Base-by-base conservation (phyloP, 305 asterid genomes). In the Solanum chacoense region DNA sequence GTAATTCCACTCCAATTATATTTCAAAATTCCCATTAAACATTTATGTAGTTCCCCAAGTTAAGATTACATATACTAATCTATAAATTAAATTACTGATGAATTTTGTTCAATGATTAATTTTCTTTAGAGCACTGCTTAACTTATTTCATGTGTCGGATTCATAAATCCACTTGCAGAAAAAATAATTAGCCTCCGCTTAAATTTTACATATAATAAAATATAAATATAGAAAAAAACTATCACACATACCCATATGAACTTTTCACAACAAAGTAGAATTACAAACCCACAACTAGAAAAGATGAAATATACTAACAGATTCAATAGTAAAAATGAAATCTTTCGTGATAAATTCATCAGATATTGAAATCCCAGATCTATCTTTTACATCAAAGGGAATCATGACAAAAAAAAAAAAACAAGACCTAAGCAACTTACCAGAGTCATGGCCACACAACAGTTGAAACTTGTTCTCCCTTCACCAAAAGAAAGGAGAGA, bases 401-500 rank as follows among this genome's bases (percentile, higher is more conserved):
- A 50, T 50, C 63, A 50, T 16, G 63, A 50, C 65, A 6, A 13
- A 84, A 16, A 69, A 84, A 16, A 69, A 28, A 26, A 87, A 24
- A 35, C 6, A 3, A 77, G 55, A 83, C 16, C 65, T 8, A 55
- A 78, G n/a, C 13, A 50, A 93, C 96, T 90, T 87, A 96, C 98
- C 95, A 95, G 94, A 92, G 95, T 91, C 98, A 96, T 96, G 93
- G 93, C 88, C 92, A 80, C 91, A 83, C 88, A 29, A 88, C 85
- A 29, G 85, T 73, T 90, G 91, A 89, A 83, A 85, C 37, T n/a
- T 32, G 83, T 88, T 36, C 90, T 85, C 89, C 84, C 63, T n/a
- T 63, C 78, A 89, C 87, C 88, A 78, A 76, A 20, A 7, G 84
- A 37, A 34, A 16, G 29, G 18, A 20, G 16, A 76, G 5, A 29